Percentiles rank a stretch among this genome's conserved stretches.
Conservation (phyloP, 176 grass and related monocot genomes). For the Ensete ventricosum region DNA sequence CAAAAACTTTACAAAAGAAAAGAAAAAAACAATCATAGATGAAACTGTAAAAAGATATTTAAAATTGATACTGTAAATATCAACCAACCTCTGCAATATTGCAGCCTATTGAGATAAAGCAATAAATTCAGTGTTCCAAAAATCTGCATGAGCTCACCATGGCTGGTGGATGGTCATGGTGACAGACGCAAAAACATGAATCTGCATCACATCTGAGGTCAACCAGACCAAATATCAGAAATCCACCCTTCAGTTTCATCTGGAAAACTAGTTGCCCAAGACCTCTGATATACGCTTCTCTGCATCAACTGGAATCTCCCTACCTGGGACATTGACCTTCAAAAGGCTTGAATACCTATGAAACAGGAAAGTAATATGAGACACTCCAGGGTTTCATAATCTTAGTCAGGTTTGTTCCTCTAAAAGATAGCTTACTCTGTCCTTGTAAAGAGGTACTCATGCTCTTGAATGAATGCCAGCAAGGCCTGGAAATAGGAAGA, state of each 20-base stretch:
- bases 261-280: slow-evolving; percentile 34
- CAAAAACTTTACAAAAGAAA: no score
- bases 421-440: slow-evolving; percentile 48
- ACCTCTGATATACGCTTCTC: slow-evolving; percentile 61
- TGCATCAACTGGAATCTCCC: slow-evolving; percentile 76
- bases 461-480: slow-evolving; percentile 73
- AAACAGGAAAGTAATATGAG: slow-evolving; percentile 9
- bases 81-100: no score
- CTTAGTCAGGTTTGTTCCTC: neutral
- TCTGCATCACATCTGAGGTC: neutral
- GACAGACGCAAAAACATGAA: neutral
- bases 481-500: slow-evolving; percentile 47
- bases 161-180: neutral
- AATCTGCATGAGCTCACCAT: neutral
- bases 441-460: slow-evolving; percentile 65
- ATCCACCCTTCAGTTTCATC: neutral
- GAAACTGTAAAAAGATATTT: neutral
- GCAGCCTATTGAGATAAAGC: neutral
- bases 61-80: no score
- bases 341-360: slow-evolving; percentile 62
- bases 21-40: neutral
- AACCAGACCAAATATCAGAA: neutral
- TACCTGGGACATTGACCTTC: slow-evolving; percentile 78
- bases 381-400: neutral
- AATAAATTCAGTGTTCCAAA: neutral